These are phyloP conservation scores for Aspergillus sparsus DNA, from an alignment of 495 filamentous ascomycete species.

Conservation along the genomic window DNA sequence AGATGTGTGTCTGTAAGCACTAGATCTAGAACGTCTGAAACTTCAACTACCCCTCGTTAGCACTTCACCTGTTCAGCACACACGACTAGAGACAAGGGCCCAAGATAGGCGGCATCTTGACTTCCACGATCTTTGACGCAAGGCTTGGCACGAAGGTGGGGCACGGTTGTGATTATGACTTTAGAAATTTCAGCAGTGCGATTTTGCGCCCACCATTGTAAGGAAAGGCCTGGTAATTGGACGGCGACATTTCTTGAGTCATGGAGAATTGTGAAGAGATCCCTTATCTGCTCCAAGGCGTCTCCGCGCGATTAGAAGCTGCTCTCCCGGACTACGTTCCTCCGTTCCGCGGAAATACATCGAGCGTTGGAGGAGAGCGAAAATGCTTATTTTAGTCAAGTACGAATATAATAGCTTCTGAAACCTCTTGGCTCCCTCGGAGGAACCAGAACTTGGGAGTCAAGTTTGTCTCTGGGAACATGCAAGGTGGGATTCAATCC, in stretches of 20 bases:
- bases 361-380: neutral
- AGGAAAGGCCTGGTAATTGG: neutral
- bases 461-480: neutral
- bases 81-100: neutral
- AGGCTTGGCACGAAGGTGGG: neutral
- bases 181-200: neutral
- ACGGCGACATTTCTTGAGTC: neutral
- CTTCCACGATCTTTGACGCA: neutral
- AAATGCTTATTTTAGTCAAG: neutral
- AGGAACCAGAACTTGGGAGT: neutral
- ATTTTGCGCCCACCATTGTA: neutral
- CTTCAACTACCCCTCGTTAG: neutral
- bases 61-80: neutral
- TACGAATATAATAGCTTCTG: neutral
- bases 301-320: neutral
- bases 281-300: neutral
- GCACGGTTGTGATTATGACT: neutral
- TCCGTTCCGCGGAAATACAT: neutral
- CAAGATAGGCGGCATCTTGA: neutral
- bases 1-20: neutral
- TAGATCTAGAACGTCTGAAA: neutral
- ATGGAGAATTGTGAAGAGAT: neutral
- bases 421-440: neutral
- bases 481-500: neutral
- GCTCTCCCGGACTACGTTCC: neutral